Evolutionary conservation across 352 stramenopile genomes (phyloP).

Genomic region (Thalassiosira livingstoniorum): DNA sequence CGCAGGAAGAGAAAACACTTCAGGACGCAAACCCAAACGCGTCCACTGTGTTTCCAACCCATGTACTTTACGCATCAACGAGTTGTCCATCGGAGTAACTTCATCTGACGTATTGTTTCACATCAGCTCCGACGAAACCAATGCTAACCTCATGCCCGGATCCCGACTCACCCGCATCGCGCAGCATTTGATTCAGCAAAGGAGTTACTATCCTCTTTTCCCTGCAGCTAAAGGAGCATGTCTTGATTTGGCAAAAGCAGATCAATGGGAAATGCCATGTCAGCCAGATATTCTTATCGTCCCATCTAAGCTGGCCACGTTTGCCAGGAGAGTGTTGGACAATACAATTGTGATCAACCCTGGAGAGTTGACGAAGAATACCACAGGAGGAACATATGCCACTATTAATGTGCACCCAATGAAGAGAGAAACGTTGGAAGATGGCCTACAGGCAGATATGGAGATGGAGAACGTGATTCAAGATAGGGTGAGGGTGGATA

Average conservation of each 20-base stretch:
- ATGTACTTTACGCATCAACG: conserved; percentile 94
- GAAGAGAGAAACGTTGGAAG: conserved; percentile 79
- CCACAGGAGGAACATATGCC: conserved; percentile 93
- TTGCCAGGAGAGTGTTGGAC: conserved; percentile 88
- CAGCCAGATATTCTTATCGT: conserved; percentile 95
- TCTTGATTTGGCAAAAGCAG: conserved; percentile 92
- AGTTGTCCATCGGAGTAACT: conserved; percentile 92
- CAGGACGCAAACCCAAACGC: conserved; percentile 66
- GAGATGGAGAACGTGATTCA: conserved; percentile 85
- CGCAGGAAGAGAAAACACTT: conserved; percentile 19
- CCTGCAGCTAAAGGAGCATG: conserved; percentile 72
- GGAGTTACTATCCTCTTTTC: conserved; percentile 89
- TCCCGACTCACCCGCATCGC: conserved; percentile 83
- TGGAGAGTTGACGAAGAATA: conserved; percentile 92
- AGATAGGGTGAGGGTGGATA: conserved; percentile 91
- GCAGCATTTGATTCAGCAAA: conserved; percentile 86
- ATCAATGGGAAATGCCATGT: conserved; percentile 91
- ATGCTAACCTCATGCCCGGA: conserved; percentile 73
- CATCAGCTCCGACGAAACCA: conserved; percentile 85
- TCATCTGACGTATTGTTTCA: conserved; percentile 92
- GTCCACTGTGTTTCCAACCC: conserved; percentile 96
- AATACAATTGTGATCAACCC: conserved; percentile 95
- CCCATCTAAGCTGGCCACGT: conserved; percentile 90
- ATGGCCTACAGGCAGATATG: conserved; percentile 66
- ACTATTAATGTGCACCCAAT: conserved; percentile 92